Evolutionary conservation across 768 basidiomycete genomes (phyloP), one percentile per base, ranked within the genome.

Genomic region (Kwoniella dejecticola): DNA sequence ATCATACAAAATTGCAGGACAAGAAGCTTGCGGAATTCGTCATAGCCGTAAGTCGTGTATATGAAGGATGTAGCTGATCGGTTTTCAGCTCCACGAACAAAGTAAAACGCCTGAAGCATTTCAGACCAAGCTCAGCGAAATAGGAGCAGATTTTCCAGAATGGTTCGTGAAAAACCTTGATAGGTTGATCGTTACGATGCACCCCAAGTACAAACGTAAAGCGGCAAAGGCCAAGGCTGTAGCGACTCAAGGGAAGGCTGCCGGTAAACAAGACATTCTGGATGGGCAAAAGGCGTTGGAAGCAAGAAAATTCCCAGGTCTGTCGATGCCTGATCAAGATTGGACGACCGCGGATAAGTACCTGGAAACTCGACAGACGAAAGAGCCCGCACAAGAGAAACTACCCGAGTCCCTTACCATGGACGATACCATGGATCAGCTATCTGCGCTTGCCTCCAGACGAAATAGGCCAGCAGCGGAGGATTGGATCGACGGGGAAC

Each of bases 11-110:
- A 15, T 79, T 90, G 36, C 89, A 87, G 76, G 94, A 99, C 83
- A 95, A 94, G 77, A 88, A 89, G 2, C 83, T 95, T 47, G 93
- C 96, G 12, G 95, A 98, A 81, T 99, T 94, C 78, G 86, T 98
- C 64, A 92, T 99, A 66, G 81, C 85, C 65, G 75, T 77, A 57
- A 69, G 75, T 74, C n/a, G 41, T 44, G 52, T 53, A 30, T 24
- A 5, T 23, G 17, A 19, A 13, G 24, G 38, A 38, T 13, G n/a
- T 21, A 8, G 47, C 57, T 57, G 58, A 54, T 55, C 24, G 23
- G 2, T 10, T 15, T 36, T 36, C 33, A 76, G 77, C 85, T 97
- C 59, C 95, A 98, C 80, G 88, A 89, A 66, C 80, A 89, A 69
- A 88, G 88, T 75, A 88, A 88, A 74, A 87, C 85, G 64, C 82